Evolutionary conservation across 495 filamentous ascomycete species (phyloP), one percentile per base, ranked within the genome.

Genomic region (Aspergillus saccharolyticus): DNA sequence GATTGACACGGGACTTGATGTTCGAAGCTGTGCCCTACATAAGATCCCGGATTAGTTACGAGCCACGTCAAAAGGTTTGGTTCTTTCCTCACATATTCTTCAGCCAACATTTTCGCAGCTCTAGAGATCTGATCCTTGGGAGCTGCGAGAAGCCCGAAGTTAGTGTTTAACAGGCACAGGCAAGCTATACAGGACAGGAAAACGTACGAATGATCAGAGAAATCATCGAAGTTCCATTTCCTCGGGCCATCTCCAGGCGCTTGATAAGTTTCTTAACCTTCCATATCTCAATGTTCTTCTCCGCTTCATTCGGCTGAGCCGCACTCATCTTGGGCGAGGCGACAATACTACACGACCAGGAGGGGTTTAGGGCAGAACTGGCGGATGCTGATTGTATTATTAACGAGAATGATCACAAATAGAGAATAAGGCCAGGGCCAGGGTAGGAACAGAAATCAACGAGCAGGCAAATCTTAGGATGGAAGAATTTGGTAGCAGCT

Each of bases 1-100:
- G 89, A 71, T 98, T 98, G 75, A 98, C 94, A 66, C 94, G 92
- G 42, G 94, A 98, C 74, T 98, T 98, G 77, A 98, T 98, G 74
- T 98, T 98, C 59, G 91, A 96, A 18, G 94, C 95, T 54, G 94
- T 98, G 66, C 94, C 94, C 89, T 92, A 24, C 20, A 25, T 14
- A 16, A 17, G 17, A 6, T 18, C 3, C 12, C 12, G 33, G 4
- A 47, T 58, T 55, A 33, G 54, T 33, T 19, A n/a, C 33, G 39
- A 7, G 28, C n/a, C 24, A 17, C 3, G 18, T 4, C 15, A 10
- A 30, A 14, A 4, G 14, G 14, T 1, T 17, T 25, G 10, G 4
- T 50, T 25, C 22, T 28, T 14, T 24, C 9, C 89, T 63, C 80
- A 96, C 91, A 70, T 92, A 97, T 88, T 97, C 93, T 96, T 98